Conservation (phyloP, 208 protist genomes). For the Acanthamoeba polyphaga region DNA sequence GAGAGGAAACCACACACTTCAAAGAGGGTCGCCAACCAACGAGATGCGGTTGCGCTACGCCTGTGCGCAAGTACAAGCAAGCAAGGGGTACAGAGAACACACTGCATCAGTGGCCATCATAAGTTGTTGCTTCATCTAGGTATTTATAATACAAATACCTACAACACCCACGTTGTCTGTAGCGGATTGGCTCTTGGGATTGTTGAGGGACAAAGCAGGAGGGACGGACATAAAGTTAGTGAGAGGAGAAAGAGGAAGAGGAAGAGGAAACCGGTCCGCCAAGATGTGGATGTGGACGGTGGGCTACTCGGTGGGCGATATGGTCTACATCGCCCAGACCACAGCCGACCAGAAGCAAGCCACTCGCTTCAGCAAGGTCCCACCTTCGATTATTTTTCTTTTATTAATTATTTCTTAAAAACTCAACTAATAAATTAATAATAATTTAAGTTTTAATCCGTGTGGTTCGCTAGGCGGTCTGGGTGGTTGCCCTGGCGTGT, state of each 20-base stretch:
- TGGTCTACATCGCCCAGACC: not conserved
- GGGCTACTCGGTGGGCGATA: conserved; percentile 19
- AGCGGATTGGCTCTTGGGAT: no score
- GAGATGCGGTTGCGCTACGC: no score
- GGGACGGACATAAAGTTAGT: not conserved
- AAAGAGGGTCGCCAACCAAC: no score
- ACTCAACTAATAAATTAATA: not conserved
- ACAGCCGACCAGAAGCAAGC: not conserved
- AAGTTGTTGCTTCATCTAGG: no score
- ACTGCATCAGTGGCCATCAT: no score
- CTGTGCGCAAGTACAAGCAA: no score
- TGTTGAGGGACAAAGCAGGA: no score
- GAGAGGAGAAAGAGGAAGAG: not conserved
- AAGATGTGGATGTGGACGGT: conserved; percentile 50
- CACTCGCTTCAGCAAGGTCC: not conserved
- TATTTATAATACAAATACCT: no score
- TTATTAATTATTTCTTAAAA: not conserved
- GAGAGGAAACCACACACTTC: not conserved
- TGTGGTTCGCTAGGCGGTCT: not conserved
- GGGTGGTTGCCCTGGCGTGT: conserved; percentile 3
- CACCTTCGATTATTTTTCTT: not conserved
- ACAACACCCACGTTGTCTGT: no score
- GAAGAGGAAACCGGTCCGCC: not conserved
- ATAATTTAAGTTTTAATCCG: not conserved
- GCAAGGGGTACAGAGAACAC: no score